Evolutionary conservation across 2,329 filamentous ascomycete genomes (phyloP), one percentile per base, ranked within the genome.

Genomic region (Penicillium sp.): DNA sequence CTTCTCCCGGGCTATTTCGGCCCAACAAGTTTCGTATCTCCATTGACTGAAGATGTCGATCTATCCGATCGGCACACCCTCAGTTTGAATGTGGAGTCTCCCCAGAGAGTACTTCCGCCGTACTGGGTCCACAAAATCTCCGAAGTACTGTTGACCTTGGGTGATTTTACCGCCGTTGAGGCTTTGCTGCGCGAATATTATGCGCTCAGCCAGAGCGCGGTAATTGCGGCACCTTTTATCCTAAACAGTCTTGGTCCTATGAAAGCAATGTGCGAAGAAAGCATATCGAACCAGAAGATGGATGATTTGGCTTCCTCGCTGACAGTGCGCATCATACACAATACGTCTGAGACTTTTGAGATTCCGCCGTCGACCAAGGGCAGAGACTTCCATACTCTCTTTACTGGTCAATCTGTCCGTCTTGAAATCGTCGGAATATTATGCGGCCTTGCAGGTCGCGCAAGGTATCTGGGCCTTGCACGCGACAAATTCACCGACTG

Each of bases 381-480:
- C 1, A 54, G 59, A 13, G 67, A 72, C 9, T 77, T 78, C 42
- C 68, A 74, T 52, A 64, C 63, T 14, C 53, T 75, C 1, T 76
- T 69, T 50, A 76, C 73, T 0, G 74, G 73, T 0, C 59, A 66
- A 13, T 66, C 69, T 16, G 56, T 75, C 34, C 71, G 75, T 1
- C 58, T 77, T 5, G 75, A 77, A 34, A 70, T 70, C 4, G 64
- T 77, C 10, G 75, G 71, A 0, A 63, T 71, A 10, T 54, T 77
- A 5, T 67, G 74, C 36, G 65, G 72, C 24, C 66, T 71, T 5
- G 74, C 75, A 3, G 75, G 73, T n/a, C 60, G 61, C 14, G 61
- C 62, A 9, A 56, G 54, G 14, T 53, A 60, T 34, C 58, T 66
- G 13, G 65, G 66, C 21, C 56, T 67, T 2, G 57, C 60, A 3